phyloP scores from a whole-genome alignment of 73 alveolate species.

The Tetrahymena borealis region DNA sequence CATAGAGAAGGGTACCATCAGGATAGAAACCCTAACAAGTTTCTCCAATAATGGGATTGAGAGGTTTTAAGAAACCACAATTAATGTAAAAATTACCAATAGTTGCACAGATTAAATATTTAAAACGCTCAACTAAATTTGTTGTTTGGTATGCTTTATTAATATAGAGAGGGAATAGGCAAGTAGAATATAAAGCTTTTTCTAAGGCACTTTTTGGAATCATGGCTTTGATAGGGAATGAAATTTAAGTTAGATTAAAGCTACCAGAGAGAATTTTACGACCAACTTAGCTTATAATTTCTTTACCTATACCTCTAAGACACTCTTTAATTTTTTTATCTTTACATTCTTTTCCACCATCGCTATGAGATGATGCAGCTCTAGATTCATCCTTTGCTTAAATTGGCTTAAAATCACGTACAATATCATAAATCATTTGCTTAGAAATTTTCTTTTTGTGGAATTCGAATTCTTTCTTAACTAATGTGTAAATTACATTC shows the following conservation, averaged over 20 bases:
- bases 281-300: constrained; percentile 63
- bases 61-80: constrained; percentile 69
- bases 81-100: constrained; percentile 53
- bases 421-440: constrained; percentile 3
- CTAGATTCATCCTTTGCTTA: constrained; percentile 31
- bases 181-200: constrained; percentile 33
- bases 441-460: background rate
- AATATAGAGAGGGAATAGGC: constrained; percentile 48
- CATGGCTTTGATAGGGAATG: constrained; percentile 83
- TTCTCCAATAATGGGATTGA: constrained; percentile 94
- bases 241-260: constrained; percentile 57
- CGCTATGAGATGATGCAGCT: constrained; percentile 12
- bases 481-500: background rate
- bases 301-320: constrained; percentile 65
- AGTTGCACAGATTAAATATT: constrained; percentile 45
- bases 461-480: background rate
- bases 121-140: constrained; percentile 67
- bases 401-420: constrained; percentile 3
- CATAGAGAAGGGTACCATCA: constrained; percentile 89
- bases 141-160: constrained; percentile 60
- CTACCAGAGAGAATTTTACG: constrained; percentile 61
- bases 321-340: constrained; percentile 15
- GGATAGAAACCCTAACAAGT: constrained; percentile 80
- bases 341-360: constrained; percentile 37
- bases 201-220: constrained; percentile 52